phyloP scores from a whole-genome alignment of 1,284 basidiomycete species.

The Leccinum brunneo-olivaceum region DNA sequence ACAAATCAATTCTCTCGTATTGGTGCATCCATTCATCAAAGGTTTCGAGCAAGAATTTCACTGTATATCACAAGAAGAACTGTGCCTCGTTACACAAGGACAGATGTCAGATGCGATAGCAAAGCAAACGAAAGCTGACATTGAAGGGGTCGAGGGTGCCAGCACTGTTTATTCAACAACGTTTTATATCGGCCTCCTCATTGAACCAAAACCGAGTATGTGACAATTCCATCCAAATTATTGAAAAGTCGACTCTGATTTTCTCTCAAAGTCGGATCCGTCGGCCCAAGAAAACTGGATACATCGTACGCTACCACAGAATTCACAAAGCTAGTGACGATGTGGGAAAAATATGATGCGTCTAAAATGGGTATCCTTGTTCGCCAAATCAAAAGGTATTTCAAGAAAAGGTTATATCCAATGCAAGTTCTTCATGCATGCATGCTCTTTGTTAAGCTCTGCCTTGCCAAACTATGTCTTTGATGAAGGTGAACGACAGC shows the following conservation, averaged over 20 bases:
- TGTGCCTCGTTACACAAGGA: conserved; percentile 84
- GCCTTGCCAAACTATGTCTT: conserved; percentile 79
- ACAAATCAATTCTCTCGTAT: conserved; percentile 83
- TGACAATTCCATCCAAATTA: conserved; percentile 12
- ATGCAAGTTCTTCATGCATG: conserved; percentile 13
- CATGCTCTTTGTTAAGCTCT: conserved; percentile 39
- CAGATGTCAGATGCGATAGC: conserved; percentile 70
- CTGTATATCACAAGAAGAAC: conserved; percentile 83
- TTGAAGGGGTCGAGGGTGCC: conserved; percentile 70
- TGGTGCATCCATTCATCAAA: conserved; percentile 94
- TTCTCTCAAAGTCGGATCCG: conserved; percentile 49
- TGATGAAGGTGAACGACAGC: conserved; percentile 71
- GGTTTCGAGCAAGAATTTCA: conserved; percentile 86
- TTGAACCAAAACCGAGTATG: conserved; percentile 88
- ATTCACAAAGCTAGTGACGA: conserved; percentile 91
- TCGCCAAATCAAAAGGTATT: conserved; percentile 88
- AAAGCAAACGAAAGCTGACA: conserved; percentile 75
- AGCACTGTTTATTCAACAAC: conserved; percentile 86
- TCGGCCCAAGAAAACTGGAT: conserved; percentile 78
- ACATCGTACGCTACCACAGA: conserved; percentile 96
- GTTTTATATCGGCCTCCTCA: conserved; percentile 93
- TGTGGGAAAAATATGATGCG: conserved; percentile 95
- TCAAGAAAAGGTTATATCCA: conserved; percentile 9
- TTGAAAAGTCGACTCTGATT: conserved; percentile 15
- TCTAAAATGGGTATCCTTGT: conserved; percentile 92